Percentiles rank a stretch among this genome's conserved stretches.
These are phyloP conservation scores for Yamadazyma laniorum DNA, from an alignment of 805 yeast genomes.

Conservation along the genomic window DNA sequence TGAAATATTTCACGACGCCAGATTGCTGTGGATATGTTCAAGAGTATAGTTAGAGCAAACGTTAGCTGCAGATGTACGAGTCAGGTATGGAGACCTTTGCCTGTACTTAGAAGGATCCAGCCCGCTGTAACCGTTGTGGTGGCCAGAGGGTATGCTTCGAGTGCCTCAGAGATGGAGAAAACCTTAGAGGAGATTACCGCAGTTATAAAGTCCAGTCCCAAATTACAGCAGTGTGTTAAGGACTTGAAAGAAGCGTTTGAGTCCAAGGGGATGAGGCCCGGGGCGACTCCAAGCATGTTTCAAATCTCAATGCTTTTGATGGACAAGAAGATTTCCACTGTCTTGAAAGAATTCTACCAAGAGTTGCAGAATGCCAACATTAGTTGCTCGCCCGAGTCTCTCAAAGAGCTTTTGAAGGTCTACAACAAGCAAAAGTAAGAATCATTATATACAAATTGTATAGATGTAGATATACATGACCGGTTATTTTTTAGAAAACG, in stretches of 20 bases:
- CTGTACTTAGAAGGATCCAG: too few relatives aligned
- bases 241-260: slow-evolving; percentile 31
- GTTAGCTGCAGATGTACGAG: too few relatives aligned
- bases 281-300: slow-evolving; percentile 33
- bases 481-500: slow-evolving; percentile 37
- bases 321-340: slow-evolving; percentile 34
- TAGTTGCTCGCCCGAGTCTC: slow-evolving; percentile 31
- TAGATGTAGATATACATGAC: neutral
- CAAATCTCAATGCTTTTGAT: slow-evolving; percentile 37
- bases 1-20: too few relatives aligned
- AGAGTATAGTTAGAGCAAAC: too few relatives aligned
- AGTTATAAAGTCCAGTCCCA: slow-evolving; percentile 22
- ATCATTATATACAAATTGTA: neutral
- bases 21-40: too few relatives aligned
- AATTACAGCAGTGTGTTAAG: slow-evolving; percentile 25
- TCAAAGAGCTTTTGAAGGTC: slow-evolving; percentile 12
- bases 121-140: too few relatives aligned
- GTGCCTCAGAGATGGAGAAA: slow-evolving; percentile 5
- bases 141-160: slow-evolving; percentile 5
- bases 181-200: slow-evolving; percentile 9
- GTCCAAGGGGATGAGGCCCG: slow-evolving; percentile 29
- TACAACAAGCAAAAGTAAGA: slow-evolving; percentile 3
- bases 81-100: too few relatives aligned
- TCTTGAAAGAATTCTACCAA: slow-evolving; percentile 26
- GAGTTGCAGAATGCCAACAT: slow-evolving; percentile 33